Evolutionary conservation across 768 basidiomycete species (phyloP), one percentile per base, ranked within the genome.

Genomic region (Rickenella mellea): DNA sequence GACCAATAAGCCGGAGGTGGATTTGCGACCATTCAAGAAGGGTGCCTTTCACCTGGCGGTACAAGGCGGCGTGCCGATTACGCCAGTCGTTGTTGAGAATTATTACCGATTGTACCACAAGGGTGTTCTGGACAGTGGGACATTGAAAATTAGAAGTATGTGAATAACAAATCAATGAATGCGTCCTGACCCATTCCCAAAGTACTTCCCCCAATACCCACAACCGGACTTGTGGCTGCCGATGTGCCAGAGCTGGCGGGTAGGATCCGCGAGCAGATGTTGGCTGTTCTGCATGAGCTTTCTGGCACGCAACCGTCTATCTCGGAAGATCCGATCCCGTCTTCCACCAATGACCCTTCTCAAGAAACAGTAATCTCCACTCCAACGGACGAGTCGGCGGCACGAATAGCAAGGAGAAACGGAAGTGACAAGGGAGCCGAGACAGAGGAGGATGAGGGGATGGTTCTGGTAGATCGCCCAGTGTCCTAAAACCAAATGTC

Each of bases 1-100:
- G 27, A 78, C 88, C 32, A 74, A 74, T 44, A 71, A 72, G 17
- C 68, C 80, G 47, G 63, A 69, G 25, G 73, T 83, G 6, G 71
- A 75, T 25, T 63, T 99, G 57, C 69, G 86, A 5, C 83, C 89
- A 2, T 82, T 99, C 69, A 99, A 99, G 71, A 99, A 97, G 62
- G 96, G 96, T 29, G 93, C 91, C 3, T 98, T 98, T 71, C 92
- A 98, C 58, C 74, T 97, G 39, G 96, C 96, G 22, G 73, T 98
- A 20, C 82, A 92, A 62, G 80, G 89, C 10, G 79, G 84, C 24
- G 73, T 98, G 35, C 94, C 96, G 5, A 82, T 99, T 54, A 74
- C 88, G 24, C 94, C 96, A 5, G 74, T 99, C 40, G 82, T 98
- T 2, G 78, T 80, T 40, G 91, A 98, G 67, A 97, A 97, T 60